Percentiles rank a stretch among this genome's conserved stretches.
Conservation (phyloP, 2,329 filamentous ascomycete species). For the Aspergillus pseudonomiae region DNA sequence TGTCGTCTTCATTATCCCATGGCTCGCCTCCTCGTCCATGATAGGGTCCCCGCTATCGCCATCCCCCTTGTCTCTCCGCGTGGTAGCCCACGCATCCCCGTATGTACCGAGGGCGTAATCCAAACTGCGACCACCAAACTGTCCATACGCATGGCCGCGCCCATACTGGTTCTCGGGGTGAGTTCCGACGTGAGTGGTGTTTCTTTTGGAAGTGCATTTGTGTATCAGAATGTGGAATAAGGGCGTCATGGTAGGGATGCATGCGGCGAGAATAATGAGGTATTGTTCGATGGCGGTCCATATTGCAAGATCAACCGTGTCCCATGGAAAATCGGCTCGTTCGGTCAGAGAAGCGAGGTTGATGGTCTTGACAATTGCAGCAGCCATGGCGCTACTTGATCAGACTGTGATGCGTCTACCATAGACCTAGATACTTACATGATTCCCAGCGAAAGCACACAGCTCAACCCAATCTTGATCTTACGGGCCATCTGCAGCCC, state of each 20-base stretch:
- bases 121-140: constrained; percentile 11
- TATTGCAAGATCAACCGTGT: constrained; percentile 12
- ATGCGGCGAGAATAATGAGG: constrained; percentile 18
- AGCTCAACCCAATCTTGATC: constrained; percentile 14
- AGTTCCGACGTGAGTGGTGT: neutral
- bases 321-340: constrained; percentile 12
- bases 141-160: constrained; percentile 4
- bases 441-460: constrained; percentile 19
- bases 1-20: constrained; percentile 13
- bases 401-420: neutral
- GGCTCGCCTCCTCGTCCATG: neutral
- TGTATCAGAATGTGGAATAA: constrained; percentile 13
- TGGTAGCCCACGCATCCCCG: neutral
- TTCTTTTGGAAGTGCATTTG: constrained; percentile 5
- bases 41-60: constrained; percentile 10
- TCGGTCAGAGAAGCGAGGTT: constrained; percentile 9
- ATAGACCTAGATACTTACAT: constrained; percentile 5
- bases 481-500: constrained; percentile 17
- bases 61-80: neutral
- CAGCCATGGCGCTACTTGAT: constrained; percentile 15
- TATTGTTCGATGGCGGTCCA: constrained; percentile 20
- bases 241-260: constrained; percentile 15
- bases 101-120: constrained; percentile 10
- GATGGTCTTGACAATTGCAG: constrained; percentile 18
- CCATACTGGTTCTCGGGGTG: neutral